Evolutionary conservation across 257 asterid species (phyloP).

Genomic region (Solanum medicagineum): DNA sequence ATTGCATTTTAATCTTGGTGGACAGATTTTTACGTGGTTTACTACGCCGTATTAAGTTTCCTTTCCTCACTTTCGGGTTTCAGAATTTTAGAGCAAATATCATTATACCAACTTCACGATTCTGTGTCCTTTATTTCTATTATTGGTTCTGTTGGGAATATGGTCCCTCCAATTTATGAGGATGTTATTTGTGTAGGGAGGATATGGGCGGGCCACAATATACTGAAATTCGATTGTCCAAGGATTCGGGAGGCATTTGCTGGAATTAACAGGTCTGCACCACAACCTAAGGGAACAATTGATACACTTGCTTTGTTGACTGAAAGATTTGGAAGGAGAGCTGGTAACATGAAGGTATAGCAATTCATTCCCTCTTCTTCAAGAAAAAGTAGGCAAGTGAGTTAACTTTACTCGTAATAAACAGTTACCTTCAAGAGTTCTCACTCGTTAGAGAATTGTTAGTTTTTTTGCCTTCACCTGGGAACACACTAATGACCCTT

Average conservation of each 20-base stretch:
- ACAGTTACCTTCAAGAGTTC: neutral
- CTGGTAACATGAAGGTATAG: conserved; percentile 22
- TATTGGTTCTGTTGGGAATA: neutral
- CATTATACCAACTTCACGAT: neutral
- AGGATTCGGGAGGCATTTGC: conserved; percentile 20
- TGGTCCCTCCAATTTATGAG: neutral
- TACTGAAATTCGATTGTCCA: conserved; percentile 14
- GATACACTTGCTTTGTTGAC: conserved; percentile 18
- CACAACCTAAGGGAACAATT: conserved; percentile 16
- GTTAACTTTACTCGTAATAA: neutral
- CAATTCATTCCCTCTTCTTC: neutral
- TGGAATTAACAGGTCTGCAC: conserved; percentile 13
- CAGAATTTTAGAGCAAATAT: neutral
- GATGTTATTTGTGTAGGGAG: conserved; percentile 1
- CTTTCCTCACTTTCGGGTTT: neutral
- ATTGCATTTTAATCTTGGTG: neutral
- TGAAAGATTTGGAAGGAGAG: conserved; percentile 18
- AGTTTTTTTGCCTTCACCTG: neutral
- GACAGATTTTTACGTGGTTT: neutral
- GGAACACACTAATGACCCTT: neutral
- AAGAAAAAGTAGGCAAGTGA: neutral
- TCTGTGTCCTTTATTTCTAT: neutral
- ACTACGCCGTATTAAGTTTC: neutral
- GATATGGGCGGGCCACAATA: conserved; percentile 26
- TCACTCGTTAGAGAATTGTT: neutral